phyloP scores from a whole-genome alignment of 176 grass and related monocot genomes.

The Eragrostis curvula region DNA sequence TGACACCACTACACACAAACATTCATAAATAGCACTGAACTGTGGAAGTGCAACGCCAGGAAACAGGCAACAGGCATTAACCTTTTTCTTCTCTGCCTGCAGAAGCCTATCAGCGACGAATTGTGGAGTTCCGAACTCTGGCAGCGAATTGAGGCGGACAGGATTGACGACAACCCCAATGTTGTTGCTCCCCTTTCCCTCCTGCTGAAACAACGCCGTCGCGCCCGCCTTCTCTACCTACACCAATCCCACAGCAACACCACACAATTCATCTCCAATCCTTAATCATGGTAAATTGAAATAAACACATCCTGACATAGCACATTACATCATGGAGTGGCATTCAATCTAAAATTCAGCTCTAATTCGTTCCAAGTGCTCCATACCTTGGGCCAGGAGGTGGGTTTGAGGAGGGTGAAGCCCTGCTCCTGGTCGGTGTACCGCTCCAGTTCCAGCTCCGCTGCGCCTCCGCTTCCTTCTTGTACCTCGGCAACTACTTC shows the following conservation, averaged over 20 bases:
- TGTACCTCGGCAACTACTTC: background rate
- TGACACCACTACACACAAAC: background rate
- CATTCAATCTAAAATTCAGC: background rate
- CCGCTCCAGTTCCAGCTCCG: constrained; percentile 45
- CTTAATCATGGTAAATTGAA: background rate
- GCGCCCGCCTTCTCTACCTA: constrained; percentile 94
- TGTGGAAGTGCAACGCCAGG: background rate
- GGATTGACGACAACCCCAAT: constrained; percentile 89
- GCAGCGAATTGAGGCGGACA: constrained; percentile 75
- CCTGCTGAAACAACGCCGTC: constrained; percentile 71
- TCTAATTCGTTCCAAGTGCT: background rate
- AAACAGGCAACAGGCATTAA: constrained; percentile 13
- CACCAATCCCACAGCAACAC: constrained; percentile 30
- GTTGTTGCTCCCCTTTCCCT: constrained; percentile 78
- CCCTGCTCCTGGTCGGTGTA: constrained; percentile 70
- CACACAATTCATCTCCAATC: constrained; percentile 6
- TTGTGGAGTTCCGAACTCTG: constrained; percentile 84
- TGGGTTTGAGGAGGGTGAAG: constrained; percentile 75
- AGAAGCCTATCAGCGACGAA: constrained; percentile 87
- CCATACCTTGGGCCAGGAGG: constrained; percentile 81
- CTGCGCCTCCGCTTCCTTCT: background rate
- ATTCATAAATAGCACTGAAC: background rate
- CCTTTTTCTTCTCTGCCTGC: constrained; percentile 93
- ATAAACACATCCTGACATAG: background rate
- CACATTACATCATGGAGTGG: background rate